phyloP scores from a whole-genome alignment of 768 basidiomycete genomes.

The Filobasidium wieringae region DNA sequence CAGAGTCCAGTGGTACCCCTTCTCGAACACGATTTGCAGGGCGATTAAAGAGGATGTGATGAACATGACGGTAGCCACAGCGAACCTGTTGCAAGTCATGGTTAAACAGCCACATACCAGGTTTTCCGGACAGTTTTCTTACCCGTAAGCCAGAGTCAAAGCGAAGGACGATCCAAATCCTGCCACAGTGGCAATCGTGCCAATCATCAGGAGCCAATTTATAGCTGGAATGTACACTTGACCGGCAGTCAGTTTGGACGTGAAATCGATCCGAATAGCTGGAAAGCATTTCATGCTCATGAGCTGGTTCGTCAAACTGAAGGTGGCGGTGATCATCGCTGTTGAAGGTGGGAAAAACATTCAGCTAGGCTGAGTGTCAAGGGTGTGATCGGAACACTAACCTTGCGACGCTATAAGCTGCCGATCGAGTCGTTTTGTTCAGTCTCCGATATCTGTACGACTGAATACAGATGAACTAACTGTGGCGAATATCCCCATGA shows the following conservation, averaged over 20 bases:
- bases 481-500: conserved; percentile 56
- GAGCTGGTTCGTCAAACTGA: conserved; percentile 49
- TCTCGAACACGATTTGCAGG: conserved; percentile 51
- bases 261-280: conserved; percentile 50
- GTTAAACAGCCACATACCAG: not conserved
- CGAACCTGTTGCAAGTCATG: conserved; percentile 25
- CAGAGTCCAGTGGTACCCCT: conserved; percentile 44
- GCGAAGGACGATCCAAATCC: conserved; percentile 49
- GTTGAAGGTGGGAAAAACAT: conserved; percentile 47
- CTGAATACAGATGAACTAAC: conserved; percentile 36
- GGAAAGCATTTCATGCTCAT: conserved; percentile 53
- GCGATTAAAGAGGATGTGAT: conserved; percentile 50
- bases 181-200: conserved; percentile 48
- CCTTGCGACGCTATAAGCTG: conserved; percentile 17
- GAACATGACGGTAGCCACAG: conserved; percentile 57
- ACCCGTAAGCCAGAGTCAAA: conserved; percentile 51
- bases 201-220: conserved; percentile 52
- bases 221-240: conserved; percentile 56
- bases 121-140: too few relatives aligned
- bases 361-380: not conserved
- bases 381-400: not conserved
- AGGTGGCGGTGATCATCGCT: conserved; percentile 59
- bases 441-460: not conserved
- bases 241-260: conserved; percentile 51
- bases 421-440: not conserved